Percentiles rank a stretch among this genome's conserved stretches.
Conservation (phyloP, 2,329 filamentous ascomycete species). For the Volutella citrinella region DNA sequence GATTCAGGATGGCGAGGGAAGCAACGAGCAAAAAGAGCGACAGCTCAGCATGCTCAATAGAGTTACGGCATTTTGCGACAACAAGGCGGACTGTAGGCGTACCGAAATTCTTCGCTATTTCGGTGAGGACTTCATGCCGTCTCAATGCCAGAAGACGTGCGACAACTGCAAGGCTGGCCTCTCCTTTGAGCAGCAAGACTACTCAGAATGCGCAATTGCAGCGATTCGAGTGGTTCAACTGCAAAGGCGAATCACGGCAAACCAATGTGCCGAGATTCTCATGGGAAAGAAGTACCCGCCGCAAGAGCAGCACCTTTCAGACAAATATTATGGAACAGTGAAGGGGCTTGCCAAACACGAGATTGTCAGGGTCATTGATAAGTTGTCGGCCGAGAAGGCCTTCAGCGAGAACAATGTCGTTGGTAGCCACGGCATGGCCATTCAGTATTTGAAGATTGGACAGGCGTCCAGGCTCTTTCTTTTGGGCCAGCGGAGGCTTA, state of each 20-base stretch:
- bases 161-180: slow-evolving; percentile 83
- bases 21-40: slow-evolving; percentile 73
- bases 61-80: slow-evolving; percentile 87
- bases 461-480: slow-evolving; percentile 42
- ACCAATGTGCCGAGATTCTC: slow-evolving; percentile 82
- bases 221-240: slow-evolving; percentile 68
- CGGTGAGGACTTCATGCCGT: slow-evolving; percentile 73
- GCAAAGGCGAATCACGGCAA: slow-evolving; percentile 63
- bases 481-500: slow-evolving; percentile 42
- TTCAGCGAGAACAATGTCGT: slow-evolving; percentile 65
- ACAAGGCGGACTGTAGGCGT: slow-evolving; percentile 80
- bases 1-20: slow-evolving; percentile 79
- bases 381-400: slow-evolving; percentile 69
- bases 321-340: slow-evolving; percentile 65
- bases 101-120: slow-evolving; percentile 93
- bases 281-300: slow-evolving; percentile 65
- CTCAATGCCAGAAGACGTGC: slow-evolving; percentile 71
- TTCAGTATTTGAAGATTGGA: slow-evolving; percentile 64
- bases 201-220: slow-evolving; percentile 69
- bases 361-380: slow-evolving; percentile 79
- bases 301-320: slow-evolving; percentile 50
- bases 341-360: slow-evolving; percentile 70
- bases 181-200: slow-evolving; percentile 71
- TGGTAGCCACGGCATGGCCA: slow-evolving; percentile 59
- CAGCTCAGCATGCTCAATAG: slow-evolving; percentile 82